phyloP scores from a whole-genome alignment of 148 eudicot genomes.

The Simmondsia chinensis region DNA sequence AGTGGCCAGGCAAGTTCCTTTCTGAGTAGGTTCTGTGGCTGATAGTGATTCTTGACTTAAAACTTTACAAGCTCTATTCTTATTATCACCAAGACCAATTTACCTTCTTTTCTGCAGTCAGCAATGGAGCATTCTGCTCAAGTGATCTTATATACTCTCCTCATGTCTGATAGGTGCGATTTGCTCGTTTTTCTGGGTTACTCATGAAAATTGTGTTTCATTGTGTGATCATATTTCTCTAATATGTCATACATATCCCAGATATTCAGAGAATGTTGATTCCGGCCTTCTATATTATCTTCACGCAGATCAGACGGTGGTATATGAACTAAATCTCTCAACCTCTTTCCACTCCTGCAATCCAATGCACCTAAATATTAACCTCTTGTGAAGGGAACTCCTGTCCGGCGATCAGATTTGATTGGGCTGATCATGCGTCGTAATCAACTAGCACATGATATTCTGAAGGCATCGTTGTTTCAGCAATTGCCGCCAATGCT shows the following conservation, averaged over 20 bases:
- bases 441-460: slow-evolving; percentile 88
- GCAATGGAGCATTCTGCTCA: slow-evolving; percentile 92
- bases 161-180: slow-evolving; percentile 89
- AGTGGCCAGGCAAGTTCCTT: slow-evolving; percentile 67
- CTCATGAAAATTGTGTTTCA: background rate
- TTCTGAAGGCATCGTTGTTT: slow-evolving; percentile 54
- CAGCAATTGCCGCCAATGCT: slow-evolving; percentile 96
- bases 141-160: slow-evolving; percentile 86
- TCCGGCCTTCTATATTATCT: slow-evolving; percentile 87
- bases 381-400: slow-evolving; percentile 52
- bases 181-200: background rate
- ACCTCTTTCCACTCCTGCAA: background rate
- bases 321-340: slow-evolving; percentile 17
- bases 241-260: slow-evolving; percentile 13
- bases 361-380: no score
- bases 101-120: slow-evolving; percentile 42
- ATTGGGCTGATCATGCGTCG: slow-evolving; percentile 96
- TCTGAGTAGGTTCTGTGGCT: background rate
- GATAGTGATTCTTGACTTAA: no score
- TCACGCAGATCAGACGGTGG: slow-evolving; percentile 83
- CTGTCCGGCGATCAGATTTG: slow-evolving; percentile 72
- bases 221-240: slow-evolving; percentile 4
- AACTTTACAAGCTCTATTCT: no score
- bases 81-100: slow-evolving; percentile 8
- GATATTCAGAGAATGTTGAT: slow-evolving; percentile 68